Evolutionary conservation across 169 alveolate genomes (phyloP).

Genomic region (Plasmodium reichenowi): DNA sequence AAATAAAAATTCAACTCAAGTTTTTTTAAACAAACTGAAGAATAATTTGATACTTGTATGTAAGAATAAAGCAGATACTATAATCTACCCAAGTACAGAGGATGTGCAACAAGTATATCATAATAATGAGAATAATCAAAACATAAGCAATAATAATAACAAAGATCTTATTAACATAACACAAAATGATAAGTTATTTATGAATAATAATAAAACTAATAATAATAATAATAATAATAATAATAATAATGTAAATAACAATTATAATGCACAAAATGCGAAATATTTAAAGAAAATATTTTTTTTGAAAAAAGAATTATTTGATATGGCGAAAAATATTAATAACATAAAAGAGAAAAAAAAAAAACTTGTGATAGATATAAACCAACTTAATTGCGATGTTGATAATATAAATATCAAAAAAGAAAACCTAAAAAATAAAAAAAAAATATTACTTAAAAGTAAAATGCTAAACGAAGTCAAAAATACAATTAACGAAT

Average conservation of each 20-base stretch:
- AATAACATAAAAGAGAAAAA: slow-evolving; percentile 28
- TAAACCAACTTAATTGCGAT: slow-evolving; percentile 44
- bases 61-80: no score
- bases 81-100: background rate
- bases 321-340: slow-evolving; percentile 18
- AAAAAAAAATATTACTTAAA: slow-evolving; percentile 49
- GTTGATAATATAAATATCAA: slow-evolving; percentile 51
- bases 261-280: background rate
- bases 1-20: slow-evolving; percentile 2
- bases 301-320: slow-evolving; percentile 31
- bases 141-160: no score
- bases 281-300: slow-evolving; percentile 21
- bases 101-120: no score
- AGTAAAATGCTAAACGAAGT: slow-evolving; percentile 54
- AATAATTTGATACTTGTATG: no score
- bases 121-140: no score
- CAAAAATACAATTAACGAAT: slow-evolving; percentile 38
- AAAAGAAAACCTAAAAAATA: slow-evolving; percentile 49
- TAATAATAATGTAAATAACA: background rate
- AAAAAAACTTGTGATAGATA: slow-evolving; percentile 54
- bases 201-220: no score
- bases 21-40: background rate
- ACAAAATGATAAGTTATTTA: no score
- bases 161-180: no score
- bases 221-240: no score